Evolutionary conservation across 202 grass and related monocot species (phyloP).

Genomic region (Alloteropsis angusta): DNA sequence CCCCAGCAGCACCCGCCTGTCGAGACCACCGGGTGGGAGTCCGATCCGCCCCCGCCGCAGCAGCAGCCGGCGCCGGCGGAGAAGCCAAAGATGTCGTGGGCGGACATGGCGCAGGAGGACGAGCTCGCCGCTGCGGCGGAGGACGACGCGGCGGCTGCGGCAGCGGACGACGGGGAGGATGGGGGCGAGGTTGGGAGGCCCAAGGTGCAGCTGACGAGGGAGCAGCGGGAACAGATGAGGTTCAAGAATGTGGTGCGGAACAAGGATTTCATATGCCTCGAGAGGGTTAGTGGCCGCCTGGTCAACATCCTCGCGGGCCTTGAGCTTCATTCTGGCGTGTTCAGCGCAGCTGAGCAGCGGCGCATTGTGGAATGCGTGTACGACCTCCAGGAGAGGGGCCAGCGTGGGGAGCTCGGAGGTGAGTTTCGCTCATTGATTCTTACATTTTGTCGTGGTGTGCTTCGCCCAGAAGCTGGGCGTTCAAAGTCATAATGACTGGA

Average conservation of each 20-base stretch:
- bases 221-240: slow-evolving; percentile 56
- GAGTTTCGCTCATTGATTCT: not conserved
- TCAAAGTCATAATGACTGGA: not conserved
- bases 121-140: slow-evolving; percentile 43
- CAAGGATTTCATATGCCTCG: slow-evolving; percentile 53
- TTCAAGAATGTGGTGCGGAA: slow-evolving; percentile 41
- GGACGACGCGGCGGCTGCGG: slow-evolving; percentile 25
- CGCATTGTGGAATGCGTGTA: slow-evolving; percentile 59
- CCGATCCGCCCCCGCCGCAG: slow-evolving; percentile 22
- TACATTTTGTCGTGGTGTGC: not conserved
- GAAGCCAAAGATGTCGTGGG: slow-evolving; percentile 70
- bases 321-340: slow-evolving; percentile 69
- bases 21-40: slow-evolving; percentile 39
- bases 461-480: not conserved
- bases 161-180: slow-evolving; percentile 23
- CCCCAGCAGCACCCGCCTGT: slow-evolving; percentile 26
- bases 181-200: slow-evolving; percentile 25
- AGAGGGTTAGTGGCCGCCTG: slow-evolving; percentile 47
- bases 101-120: slow-evolving; percentile 95
- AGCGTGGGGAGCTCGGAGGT: slow-evolving; percentile 66
- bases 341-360: slow-evolving; percentile 59
- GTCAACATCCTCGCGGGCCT: slow-evolving; percentile 68
- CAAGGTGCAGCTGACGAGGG: slow-evolving; percentile 44
- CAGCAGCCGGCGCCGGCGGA: slow-evolving; percentile 16
- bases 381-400: slow-evolving; percentile 53